Evolutionary conservation across 2,329 filamentous ascomycete genomes (phyloP), one percentile per base, ranked within the genome.

Genomic region (Pseudogymnoascus verrucosus): DNA sequence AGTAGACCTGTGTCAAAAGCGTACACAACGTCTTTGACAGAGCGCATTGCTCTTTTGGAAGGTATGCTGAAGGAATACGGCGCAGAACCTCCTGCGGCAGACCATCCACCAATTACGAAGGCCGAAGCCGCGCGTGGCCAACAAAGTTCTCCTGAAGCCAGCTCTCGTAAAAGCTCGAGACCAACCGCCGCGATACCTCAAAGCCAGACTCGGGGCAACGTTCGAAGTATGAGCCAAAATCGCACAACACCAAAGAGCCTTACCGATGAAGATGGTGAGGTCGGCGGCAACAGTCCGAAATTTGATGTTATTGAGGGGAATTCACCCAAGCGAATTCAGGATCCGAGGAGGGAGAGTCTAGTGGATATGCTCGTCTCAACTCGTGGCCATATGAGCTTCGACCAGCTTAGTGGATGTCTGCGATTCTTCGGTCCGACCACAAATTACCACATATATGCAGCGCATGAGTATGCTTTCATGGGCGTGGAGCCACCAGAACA

Each of bases 11-110:
- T 84, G 36, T 84, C 81, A 19, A 80, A 83, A 70, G 82, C 82
- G 62, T 84, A 84, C 71, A 83, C 83, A 78, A 80, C 79, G 42
- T 84, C 81, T 1, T 74, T 84, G 10, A 81, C 81, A n/a, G 80
- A 81, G 23, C 77, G 82, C 4, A 82, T 84, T 47, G 74, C 76
- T 6, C 67, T 84, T 65, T 75, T 84, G 0, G 82, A 84, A 72
- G 72, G 72, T 14, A 76, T 84, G 77, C 76, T 84, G 3, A 70
- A 77, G 63, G 79, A 83, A 40, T 77, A 76, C 36, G 82, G 81
- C 60, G 76, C 80, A 16, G 75, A 76, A 1, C 77, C 79, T 21
- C 82, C 82, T 8, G 79, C 80, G 12, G 79, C 80, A 12, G 74
- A 77, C 39, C 80, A 84, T 66, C 82, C 82, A 23, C 82, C 82